A percentile compares a stretch with the other conserved stretches of the same genome.
These are phyloP conservation scores for Tylopilus intermedius DNA, from an alignment of 768 basidiomycete species.

Conservation along the genomic window DNA sequence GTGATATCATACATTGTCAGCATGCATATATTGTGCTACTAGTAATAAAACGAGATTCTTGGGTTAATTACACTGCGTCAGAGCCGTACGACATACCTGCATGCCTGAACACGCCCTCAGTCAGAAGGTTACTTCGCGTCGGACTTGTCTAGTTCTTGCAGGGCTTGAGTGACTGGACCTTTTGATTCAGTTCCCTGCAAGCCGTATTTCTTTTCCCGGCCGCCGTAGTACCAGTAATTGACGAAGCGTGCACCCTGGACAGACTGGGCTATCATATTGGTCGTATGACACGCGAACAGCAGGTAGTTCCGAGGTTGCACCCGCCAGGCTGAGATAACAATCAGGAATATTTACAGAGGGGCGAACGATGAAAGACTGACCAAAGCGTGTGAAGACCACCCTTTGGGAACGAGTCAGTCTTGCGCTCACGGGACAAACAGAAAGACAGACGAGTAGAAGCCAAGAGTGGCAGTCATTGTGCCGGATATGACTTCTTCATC, in stretches of 20 bases:
- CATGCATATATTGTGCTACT: conserved; percentile 14
- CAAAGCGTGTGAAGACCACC: conserved; percentile 92
- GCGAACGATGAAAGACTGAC: conserved; percentile 33
- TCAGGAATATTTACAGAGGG: conserved; percentile 1
- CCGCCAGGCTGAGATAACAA: conserved; percentile 65
- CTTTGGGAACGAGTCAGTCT: conserved; percentile 27
- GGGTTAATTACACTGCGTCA: background rate
- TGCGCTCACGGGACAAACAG: conserved; percentile 5
- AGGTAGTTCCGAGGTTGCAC: conserved; percentile 96
- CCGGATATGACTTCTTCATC: conserved; percentile 98
- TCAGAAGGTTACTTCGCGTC: conserved; percentile 16
- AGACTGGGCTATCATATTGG: conserved; percentile 83
- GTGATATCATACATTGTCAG: conserved; percentile 36
- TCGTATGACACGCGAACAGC: conserved; percentile 88
- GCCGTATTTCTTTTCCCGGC: conserved; percentile 67
- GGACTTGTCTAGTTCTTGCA: conserved; percentile 37
- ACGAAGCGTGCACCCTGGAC: conserved; percentile 81
- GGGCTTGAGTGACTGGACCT: conserved; percentile 47
- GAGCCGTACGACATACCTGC: conserved; percentile 1
- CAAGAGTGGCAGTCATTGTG: conserved; percentile 89
- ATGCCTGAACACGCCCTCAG: background rate
- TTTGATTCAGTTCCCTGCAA: conserved; percentile 30
- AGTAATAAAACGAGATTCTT: background rate
- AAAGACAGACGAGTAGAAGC: conserved; percentile 81
- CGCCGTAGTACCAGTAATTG: conserved; percentile 89